phyloP scores from a whole-genome alignment of 805 yeast genomes.

The Ogataea paraovalis region DNA sequence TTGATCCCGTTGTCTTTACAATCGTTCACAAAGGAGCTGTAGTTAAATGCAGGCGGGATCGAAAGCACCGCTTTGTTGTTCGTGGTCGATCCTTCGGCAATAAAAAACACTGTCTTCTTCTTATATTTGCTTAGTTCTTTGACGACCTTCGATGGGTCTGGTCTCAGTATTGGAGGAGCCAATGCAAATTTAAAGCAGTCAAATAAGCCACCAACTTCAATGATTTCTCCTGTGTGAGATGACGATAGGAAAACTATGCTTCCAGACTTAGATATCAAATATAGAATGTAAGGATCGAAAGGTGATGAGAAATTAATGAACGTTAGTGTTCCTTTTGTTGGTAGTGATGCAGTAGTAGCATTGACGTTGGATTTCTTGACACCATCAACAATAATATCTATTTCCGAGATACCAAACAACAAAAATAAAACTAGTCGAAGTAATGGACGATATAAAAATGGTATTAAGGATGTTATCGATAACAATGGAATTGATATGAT shows the following conservation, averaged over 20 bases:
- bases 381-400: constrained; percentile 42
- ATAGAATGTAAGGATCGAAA: constrained; percentile 44
- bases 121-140: constrained; percentile 25
- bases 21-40: constrained; percentile 6
- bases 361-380: constrained; percentile 40
- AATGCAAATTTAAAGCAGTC: constrained; percentile 19
- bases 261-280: constrained; percentile 10
- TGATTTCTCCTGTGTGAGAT: constrained; percentile 10
- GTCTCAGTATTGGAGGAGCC: constrained; percentile 4
- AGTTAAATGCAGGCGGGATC: constrained; percentile 34
- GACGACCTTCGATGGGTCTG: not conserved
- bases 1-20: constrained; percentile 13
- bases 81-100: constrained; percentile 81
- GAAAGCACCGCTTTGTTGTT: constrained; percentile 77
- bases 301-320: constrained; percentile 60
- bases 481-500: constrained; percentile 16
- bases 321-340: constrained; percentile 44
- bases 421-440: constrained; percentile 25
- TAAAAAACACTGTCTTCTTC: constrained; percentile 48
- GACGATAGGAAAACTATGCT: constrained; percentile 15
- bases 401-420: constrained; percentile 30
- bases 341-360: constrained; percentile 30
- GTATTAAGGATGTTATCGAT: constrained; percentile 10
- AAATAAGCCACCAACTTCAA: constrained; percentile 9
- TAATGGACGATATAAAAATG: constrained; percentile 9